These are phyloP conservation scores for Metschnikowia peoriensis DNA, from an alignment of 805 yeast species.

Conservation along the genomic window DNA sequence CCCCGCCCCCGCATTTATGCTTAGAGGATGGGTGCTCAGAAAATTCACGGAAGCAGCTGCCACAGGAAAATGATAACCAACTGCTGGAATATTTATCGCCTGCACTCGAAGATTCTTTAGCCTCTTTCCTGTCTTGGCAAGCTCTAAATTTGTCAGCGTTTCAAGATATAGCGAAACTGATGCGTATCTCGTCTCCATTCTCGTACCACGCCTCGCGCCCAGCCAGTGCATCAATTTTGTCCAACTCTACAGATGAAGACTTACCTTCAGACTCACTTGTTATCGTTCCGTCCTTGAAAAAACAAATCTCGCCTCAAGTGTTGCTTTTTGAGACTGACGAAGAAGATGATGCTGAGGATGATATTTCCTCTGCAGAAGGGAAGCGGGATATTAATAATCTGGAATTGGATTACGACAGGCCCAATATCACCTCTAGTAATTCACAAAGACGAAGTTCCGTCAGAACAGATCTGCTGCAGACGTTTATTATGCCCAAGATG, in stretches of 20 bases:
- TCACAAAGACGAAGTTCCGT: constrained; percentile 1
- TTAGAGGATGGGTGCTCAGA: not conserved
- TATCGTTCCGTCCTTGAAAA: constrained; percentile 21
- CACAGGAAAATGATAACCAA: not conserved
- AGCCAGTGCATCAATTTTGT: constrained; percentile 24
- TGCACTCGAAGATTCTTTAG: constrained; percentile 9
- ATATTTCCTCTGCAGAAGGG: not conserved
- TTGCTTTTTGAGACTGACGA: constrained; percentile 45
- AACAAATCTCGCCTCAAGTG: constrained; percentile 19
- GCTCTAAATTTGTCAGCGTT: constrained; percentile 23
- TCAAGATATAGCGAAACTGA: constrained; percentile 14
- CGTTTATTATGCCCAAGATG: constrained; percentile 41
- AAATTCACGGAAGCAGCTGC: not conserved
- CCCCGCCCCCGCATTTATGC: not conserved
- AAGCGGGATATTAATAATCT: constrained; percentile 29
- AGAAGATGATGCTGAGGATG: constrained; percentile 28
- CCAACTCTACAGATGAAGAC: constrained; percentile 29
- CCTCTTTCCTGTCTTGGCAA: constrained; percentile 30
- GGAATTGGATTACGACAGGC: constrained; percentile 14
- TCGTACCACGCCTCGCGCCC: constrained; percentile 11
- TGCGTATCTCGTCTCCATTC: constrained; percentile 9
- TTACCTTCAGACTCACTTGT: constrained; percentile 20
- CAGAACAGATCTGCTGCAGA: constrained; percentile 14
- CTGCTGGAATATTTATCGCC: not conserved
- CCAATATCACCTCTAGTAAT: constrained; percentile 6